Percentiles rank a stretch among this genome's conserved stretches.
These are phyloP conservation scores for Tetracladium maxilliforme DNA, from an alignment of 2,329 filamentous ascomycete species.

Conservation along the genomic window DNA sequence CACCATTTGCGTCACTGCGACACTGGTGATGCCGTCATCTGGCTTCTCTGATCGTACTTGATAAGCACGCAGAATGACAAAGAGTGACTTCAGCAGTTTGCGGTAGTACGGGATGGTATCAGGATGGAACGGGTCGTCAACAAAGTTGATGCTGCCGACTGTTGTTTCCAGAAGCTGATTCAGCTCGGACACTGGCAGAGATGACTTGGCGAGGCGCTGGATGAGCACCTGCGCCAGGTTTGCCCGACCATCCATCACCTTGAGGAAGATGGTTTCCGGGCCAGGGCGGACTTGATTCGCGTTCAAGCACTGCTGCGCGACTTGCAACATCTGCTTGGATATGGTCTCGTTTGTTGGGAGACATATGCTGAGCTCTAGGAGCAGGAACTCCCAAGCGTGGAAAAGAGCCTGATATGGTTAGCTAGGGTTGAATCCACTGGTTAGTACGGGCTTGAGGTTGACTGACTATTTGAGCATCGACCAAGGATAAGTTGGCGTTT, in stretches of 20 bases:
- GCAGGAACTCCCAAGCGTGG: constrained; percentile 77
- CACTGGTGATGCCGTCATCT: constrained; percentile 13
- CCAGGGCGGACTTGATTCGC: constrained; percentile 62
- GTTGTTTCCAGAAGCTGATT: constrained; percentile 34
- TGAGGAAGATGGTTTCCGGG: constrained; percentile 68
- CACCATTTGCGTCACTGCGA: constrained; percentile 42
- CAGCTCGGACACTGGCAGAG: constrained; percentile 32
- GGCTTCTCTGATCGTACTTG: constrained; percentile 3
- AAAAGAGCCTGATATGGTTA: constrained; percentile 50
- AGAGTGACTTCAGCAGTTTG: constrained; percentile 69
- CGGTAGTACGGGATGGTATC: constrained; percentile 74
- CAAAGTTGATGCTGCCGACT: constrained; percentile 33
- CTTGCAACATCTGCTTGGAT: constrained; percentile 25
- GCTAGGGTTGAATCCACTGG: no score
- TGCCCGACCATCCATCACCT: constrained; percentile 60
- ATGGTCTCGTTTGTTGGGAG: constrained; percentile 37
- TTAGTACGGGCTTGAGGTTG: not conserved
- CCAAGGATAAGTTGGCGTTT: constrained; percentile 80
- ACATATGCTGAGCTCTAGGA: constrained; percentile 60
- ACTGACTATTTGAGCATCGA: constrained; percentile 79
- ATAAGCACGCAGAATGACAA: constrained; percentile 62
- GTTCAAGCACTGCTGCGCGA: constrained; percentile 62
- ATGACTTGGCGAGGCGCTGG: constrained; percentile 55
- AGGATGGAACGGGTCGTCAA: constrained; percentile 40
- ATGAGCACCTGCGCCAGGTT: constrained; percentile 72